Base-by-base conservation (phyloP, 371 early-diverging fungal genomes). In the Mycotypha africana region DNA sequence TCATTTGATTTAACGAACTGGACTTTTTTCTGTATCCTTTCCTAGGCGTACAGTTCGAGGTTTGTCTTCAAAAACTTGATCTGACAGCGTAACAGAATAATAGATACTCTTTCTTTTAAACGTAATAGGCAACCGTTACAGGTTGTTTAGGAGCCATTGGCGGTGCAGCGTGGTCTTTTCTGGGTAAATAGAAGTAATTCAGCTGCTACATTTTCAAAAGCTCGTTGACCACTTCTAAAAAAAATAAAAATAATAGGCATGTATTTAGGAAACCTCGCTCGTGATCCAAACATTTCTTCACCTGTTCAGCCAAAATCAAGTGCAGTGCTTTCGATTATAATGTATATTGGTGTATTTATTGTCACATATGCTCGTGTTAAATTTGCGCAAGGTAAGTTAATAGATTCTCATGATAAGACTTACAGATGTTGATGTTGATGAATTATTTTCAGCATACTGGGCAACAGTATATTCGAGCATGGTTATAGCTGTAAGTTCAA, bases 391-490 rank as follows among this genome's bases (percentile, higher is more conserved):
- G 63, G 72, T 71, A 62, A 31, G 34, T 3, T 6, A 36, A 38
- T 37, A 26, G n/a, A 11, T 14, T 36, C 2, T n/a, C 12, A 25
- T 4, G 15, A 25, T 23, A 1, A 20, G 17, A 10, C 38, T 38
- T 19, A 36, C 19, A 17, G 11, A 19, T 1, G 16, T 30, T 28
- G 7, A 19, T 17, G 16, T 28, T 7, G 16, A 11, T 9, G n/a
- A 11, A 20, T 16, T 28, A 16, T 30, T 6, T 15, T 26, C 14
- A 39, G 72, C 68, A 31, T 63, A 58, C 38, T 63, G 67, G 36
- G 66, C 59, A 14, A 53, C 60, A 47, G 53, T 72, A 22, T 56
- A 54, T 45, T 66, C 64, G 6, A 60, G 59, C 42, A 68, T 72
- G 24, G 39, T 68, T 8, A 17, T 63, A 11, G 44, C 59, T 10